Conservation (phyloP, 2,329 filamentous ascomycete genomes). For the Sporothrix globosa region DNA sequence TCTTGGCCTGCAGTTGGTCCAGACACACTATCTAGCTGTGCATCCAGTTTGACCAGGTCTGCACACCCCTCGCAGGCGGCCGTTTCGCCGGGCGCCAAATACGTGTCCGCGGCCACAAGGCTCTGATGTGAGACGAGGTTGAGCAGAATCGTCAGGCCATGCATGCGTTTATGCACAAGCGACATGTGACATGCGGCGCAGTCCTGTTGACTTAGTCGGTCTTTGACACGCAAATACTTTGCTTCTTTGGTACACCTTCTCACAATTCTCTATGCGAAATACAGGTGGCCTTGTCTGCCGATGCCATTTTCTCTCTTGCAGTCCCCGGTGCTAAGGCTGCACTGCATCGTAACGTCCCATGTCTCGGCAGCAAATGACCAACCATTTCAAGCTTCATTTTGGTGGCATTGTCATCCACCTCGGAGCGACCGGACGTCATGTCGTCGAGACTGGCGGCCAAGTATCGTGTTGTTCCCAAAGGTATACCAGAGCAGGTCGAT, state of each 20-base stretch:
- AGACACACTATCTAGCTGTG: background rate
- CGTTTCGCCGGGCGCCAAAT: slow-evolving; percentile 16
- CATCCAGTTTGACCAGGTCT: slow-evolving; percentile 13
- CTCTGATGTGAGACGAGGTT: slow-evolving; percentile 18
- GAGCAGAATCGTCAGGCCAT: background rate
- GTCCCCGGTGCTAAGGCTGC: background rate
- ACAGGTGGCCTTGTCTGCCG: slow-evolving; percentile 3
- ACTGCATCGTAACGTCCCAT: background rate
- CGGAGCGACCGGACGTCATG: too few species aligned
- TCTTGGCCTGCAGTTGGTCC: background rate
- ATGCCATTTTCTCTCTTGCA: background rate
- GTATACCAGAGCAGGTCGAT: background rate
- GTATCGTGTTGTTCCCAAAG: slow-evolving; percentile 20
- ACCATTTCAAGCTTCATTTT: too few species aligned
- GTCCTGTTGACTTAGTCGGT: background rate
- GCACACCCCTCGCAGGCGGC: slow-evolving; percentile 2
- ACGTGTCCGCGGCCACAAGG: slow-evolving; percentile 18
- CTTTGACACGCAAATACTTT: slow-evolving; percentile 10
- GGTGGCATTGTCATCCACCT: too few species aligned
- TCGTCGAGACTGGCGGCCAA: too few species aligned
- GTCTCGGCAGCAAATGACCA: slow-evolving; percentile 4
- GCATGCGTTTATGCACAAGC: background rate
- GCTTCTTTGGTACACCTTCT: slow-evolving; percentile 17
- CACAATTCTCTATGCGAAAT: slow-evolving; percentile 6
- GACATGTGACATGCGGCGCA: too few species aligned